phyloP scores from a whole-genome alignment of 192 early-diverging fungal species.

The Linnemannia hyalina region DNA sequence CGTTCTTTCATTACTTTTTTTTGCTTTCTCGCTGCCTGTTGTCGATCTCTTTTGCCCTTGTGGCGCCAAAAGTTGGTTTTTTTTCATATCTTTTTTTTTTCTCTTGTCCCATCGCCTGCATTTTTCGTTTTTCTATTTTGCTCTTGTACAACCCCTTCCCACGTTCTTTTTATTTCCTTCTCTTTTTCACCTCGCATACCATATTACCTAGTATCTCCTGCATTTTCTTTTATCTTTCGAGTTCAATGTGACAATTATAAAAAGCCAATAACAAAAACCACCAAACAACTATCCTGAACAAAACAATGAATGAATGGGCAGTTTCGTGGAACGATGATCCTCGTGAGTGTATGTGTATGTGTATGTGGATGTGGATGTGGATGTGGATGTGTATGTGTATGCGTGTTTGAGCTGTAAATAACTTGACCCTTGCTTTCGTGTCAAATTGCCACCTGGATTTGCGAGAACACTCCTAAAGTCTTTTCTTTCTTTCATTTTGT shows the following conservation, averaged over 20 bases:
- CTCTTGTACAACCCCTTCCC: background rate
- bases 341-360: background rate
- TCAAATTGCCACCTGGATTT: background rate
- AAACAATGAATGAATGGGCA: background rate
- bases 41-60: background rate
- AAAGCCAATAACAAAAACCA: background rate
- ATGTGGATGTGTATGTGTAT: background rate
- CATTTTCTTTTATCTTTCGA: background rate
- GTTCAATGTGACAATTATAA: background rate
- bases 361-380: background rate
- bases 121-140: conserved; percentile 4
- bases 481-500: no score
- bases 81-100: conserved; percentile 4
- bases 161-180: background rate
- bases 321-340: background rate
- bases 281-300: background rate
- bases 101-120: background rate
- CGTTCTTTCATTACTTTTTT: background rate
- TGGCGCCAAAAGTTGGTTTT: background rate
- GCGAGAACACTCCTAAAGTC: no score
- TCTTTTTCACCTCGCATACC: background rate
- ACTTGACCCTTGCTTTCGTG: background rate
- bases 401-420: background rate
- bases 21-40: background rate
- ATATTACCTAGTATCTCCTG: background rate